phyloP scores from a whole-genome alignment of 1,139 yeast species.

The Sugiyamaella sp. region DNA sequence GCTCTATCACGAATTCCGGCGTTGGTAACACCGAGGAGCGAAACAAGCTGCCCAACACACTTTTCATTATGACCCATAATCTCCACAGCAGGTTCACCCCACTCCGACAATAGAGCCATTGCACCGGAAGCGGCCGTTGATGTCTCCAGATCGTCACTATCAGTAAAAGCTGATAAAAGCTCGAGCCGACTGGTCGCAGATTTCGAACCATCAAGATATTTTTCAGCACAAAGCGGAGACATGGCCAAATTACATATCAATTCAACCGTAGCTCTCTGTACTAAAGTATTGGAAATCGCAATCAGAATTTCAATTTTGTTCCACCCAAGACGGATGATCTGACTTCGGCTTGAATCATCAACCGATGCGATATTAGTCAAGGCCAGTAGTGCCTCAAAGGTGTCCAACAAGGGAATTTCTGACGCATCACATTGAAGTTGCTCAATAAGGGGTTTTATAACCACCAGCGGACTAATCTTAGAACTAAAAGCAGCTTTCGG shows the following conservation, averaged over 20 bases:
- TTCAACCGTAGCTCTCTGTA: conserved; percentile 46
- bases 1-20: conserved; percentile 8
- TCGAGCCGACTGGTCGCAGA: conserved; percentile 38
- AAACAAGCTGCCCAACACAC: conserved; percentile 5
- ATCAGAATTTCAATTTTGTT: conserved; percentile 43
- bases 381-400: conserved; percentile 52
- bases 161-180: conserved; percentile 39
- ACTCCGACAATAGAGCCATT: conserved; percentile 45
- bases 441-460: conserved; percentile 39
- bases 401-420: conserved; percentile 43
- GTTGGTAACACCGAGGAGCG: not conserved
- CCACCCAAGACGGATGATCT: conserved; percentile 46
- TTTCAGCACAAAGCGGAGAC: conserved; percentile 43
- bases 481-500: conserved; percentile 43
- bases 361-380: conserved; percentile 53
- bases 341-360: conserved; percentile 43
- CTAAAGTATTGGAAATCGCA: conserved; percentile 39
- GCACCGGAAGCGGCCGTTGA: conserved; percentile 48
- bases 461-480: conserved; percentile 40
- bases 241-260: conserved; percentile 46
- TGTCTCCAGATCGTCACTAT: conserved; percentile 41
- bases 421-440: conserved; percentile 36
- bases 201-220: conserved; percentile 40
- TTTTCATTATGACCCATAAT: conserved; percentile 13
- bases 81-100: conserved; percentile 19